phyloP scores from a whole-genome alignment of 2,329 filamentous ascomycete species.

The Pseudogymnoascus sp. region DNA sequence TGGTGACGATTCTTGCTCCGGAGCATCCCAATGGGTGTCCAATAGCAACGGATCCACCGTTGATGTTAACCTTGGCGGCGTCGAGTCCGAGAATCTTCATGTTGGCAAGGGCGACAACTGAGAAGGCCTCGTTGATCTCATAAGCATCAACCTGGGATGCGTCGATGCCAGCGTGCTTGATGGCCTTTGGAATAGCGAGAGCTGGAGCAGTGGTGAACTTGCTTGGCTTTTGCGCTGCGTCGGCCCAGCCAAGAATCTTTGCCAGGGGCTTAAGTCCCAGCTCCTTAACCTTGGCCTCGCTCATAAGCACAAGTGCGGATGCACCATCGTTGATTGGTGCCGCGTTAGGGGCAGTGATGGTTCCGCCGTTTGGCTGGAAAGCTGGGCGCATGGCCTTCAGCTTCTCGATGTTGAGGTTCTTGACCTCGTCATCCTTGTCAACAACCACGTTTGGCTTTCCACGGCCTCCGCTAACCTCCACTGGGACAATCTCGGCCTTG shows the following conservation, averaged over 20 bases:
- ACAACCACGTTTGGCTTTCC: constrained; percentile 81
- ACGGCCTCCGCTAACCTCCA: constrained; percentile 80
- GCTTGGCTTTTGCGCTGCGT: constrained; percentile 83
- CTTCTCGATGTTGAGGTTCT: constrained; percentile 84
- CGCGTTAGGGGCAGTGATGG: constrained; percentile 92
- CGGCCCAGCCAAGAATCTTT: constrained; percentile 96
- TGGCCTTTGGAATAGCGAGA: constrained; percentile 91
- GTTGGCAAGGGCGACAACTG: constrained; percentile 91
- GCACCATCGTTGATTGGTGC: constrained; percentile 95
- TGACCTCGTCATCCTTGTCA: constrained; percentile 87
- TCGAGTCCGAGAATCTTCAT: constrained; percentile 79
- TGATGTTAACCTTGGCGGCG: constrained; percentile 87
- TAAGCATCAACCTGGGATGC: constrained; percentile 79
- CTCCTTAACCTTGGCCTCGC: constrained; percentile 88
- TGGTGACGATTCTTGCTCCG: constrained; percentile 88
- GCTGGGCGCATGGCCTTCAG: constrained; percentile 78
- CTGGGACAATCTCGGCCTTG: constrained; percentile 76
- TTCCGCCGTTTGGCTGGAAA: constrained; percentile 73
- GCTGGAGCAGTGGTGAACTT: constrained; percentile 95
- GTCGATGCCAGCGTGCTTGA: constrained; percentile 84
- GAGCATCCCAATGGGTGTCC: constrained; percentile 92
- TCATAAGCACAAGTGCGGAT: constrained; percentile 85
- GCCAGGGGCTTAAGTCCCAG: constrained; percentile 85
- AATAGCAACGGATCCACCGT: constrained; percentile 90
- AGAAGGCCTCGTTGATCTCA: constrained; percentile 99